Conservation (phyloP, 2,329 filamentous ascomycete species). For the Pseudogymnoascus sp. region DNA sequence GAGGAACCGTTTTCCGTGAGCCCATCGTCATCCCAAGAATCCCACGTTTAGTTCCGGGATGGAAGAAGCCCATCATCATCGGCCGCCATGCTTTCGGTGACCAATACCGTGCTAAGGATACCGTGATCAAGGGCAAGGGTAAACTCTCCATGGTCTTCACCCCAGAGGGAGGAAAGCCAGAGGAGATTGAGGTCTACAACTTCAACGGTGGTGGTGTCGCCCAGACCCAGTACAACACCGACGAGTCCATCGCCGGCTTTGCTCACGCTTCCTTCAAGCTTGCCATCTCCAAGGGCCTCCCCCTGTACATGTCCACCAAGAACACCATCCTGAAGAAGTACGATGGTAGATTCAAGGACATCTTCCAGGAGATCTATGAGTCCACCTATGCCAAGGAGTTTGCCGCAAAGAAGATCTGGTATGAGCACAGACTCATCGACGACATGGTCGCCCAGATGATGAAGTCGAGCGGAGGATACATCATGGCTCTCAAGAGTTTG, state of each 20-base stretch:
- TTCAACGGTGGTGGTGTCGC: slow-evolving; percentile 84
- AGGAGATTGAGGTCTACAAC: slow-evolving; percentile 84
- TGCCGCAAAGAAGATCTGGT: slow-evolving; percentile 91
- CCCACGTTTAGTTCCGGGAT: slow-evolving; percentile 88
- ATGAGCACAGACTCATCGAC: slow-evolving; percentile 97
- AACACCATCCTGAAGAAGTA: slow-evolving; percentile 99
- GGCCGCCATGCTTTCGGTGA: slow-evolving; percentile 97
- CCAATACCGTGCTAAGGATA: slow-evolving; percentile 96
- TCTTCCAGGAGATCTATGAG: slow-evolving; percentile 97
- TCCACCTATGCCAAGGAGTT: slow-evolving; percentile 79
- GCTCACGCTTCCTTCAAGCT: slow-evolving; percentile 97
- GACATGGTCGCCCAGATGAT: slow-evolving; percentile 99
- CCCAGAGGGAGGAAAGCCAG: slow-evolving; percentile 70
- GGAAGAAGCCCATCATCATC: slow-evolving; percentile 99
- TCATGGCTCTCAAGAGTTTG: slow-evolving; percentile 95
- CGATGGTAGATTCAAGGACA: slow-evolving; percentile 97
- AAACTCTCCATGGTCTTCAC: slow-evolving; percentile 95
- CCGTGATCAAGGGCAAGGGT: slow-evolving; percentile 72
- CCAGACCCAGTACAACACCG: slow-evolving; percentile 97
- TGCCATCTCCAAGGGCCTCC: slow-evolving; percentile 75
- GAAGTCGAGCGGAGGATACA: slow-evolving; percentile 92
- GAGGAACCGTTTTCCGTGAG: slow-evolving; percentile 97
- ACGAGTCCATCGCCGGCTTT: slow-evolving; percentile 90
- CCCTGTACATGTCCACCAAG: slow-evolving; percentile 99
- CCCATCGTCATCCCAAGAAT: slow-evolving; percentile 94